Conservation (phyloP, 306 rosid species). For the Crataegus laevigata region DNA sequence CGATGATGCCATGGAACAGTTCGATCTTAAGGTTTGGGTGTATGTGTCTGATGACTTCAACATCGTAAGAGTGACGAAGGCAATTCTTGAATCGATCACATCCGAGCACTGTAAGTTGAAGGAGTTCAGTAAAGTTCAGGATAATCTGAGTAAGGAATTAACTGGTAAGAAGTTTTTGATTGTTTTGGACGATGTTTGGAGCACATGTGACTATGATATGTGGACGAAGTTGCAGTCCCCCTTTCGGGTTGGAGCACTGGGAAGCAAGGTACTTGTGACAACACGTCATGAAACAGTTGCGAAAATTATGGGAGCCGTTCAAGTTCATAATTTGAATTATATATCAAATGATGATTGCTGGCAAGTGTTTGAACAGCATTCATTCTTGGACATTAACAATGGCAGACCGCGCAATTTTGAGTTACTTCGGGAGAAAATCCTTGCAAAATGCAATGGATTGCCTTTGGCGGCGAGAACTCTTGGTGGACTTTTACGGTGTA, state of each 20-base stretch:
- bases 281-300: constrained; percentile 13
- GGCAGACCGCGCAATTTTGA: background rate
- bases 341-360: constrained; percentile 4
- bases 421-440: background rate
- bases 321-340: background rate
- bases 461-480: background rate
- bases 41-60: background rate
- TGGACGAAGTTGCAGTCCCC: background rate
- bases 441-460: constrained; percentile 11
- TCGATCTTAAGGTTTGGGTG: background rate
- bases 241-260: background rate
- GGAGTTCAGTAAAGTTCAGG: background rate
- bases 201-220: background rate
- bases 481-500: background rate
- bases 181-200: constrained; percentile 15
- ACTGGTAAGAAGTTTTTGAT: background rate
- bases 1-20: background rate
- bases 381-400: background rate
- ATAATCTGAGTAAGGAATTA: background rate
- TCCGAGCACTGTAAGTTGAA: background rate
- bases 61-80: background rate
- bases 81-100: background rate
- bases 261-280: constrained; percentile 20
- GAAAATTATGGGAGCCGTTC: background rate
- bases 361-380: constrained; percentile 9